These are phyloP conservation scores for Syzygium aromaticum DNA, from an alignment of 345 rosid species.

Conservation along the genomic window DNA sequence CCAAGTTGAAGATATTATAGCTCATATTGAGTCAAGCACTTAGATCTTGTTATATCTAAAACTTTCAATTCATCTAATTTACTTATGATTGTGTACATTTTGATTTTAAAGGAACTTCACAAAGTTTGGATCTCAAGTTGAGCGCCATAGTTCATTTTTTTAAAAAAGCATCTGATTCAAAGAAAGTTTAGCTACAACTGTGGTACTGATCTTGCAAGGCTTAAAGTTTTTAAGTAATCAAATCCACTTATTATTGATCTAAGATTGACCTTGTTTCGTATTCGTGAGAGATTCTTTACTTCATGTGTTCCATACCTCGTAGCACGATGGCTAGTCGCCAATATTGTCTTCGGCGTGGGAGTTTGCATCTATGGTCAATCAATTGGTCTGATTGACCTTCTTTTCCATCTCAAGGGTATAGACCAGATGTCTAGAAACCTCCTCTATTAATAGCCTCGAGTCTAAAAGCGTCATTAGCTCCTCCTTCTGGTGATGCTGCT, in stretches of 20 bases:
- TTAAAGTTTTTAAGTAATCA: background rate
- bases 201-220: background rate
- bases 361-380: background rate
- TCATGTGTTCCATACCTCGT: background rate
- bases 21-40: background rate
- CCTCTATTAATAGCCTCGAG: background rate
- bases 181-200: background rate
- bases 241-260: background rate
- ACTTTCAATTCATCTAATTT: background rate
- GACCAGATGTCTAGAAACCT: background rate
- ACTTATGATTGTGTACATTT: background rate
- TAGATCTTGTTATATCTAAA: background rate
- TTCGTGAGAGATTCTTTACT: too few species aligned
- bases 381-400: background rate
- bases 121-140: background rate
- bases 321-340: background rate
- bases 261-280: background rate
- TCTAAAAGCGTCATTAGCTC: background rate
- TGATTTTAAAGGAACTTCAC: background rate
- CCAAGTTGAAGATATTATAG: background rate
- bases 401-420: background rate
- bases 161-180: background rate
- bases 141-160: background rate
- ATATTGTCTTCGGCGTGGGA: background rate
- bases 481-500: background rate